Base-by-base conservation (phyloP, 2,329 filamentous ascomycete genomes). In the Verticillium zaregamsianum region DNA sequence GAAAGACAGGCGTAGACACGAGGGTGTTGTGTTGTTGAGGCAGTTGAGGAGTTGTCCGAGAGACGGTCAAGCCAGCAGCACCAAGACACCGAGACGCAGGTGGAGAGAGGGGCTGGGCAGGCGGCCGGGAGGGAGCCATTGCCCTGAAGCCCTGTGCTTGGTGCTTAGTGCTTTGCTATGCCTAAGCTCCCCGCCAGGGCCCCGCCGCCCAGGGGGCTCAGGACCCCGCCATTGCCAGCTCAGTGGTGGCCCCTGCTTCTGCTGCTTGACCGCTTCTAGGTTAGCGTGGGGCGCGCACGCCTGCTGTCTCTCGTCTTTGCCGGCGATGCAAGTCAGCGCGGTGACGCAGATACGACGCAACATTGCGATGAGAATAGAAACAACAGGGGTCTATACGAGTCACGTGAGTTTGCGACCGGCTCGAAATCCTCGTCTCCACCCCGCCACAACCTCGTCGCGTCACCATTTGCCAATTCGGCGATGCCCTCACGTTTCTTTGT, bases 321-420 rank as follows among this genome's bases (percentile, higher is more conserved):
- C 45, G 20, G 45, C 23, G 45, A 52, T 52, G 45, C 45, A 52
- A 52, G 45, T 52, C 45, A 52, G 20, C 28, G 9, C 45, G 20
- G 45, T 52, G 45, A 52, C 45, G 45, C 45, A 52, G 12, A 52
- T 52, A 52, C 45, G 45, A 52, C 45, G 45, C 45, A 52, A 23
- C 45, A 20, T 52, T 25, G 45, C 45, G 45, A 23, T 52, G 45
- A 52, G 45, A 52, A 52, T 45, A 45, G 45, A 52, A 52, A 52
- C 45, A 23, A 20, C 8, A 9, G 8, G n/a, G 45, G 5, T 28
- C 45, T 5, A n/a, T 14, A 14, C 1, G 15, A 9, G 17, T 64
- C 63, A 64, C 63, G 61, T 64, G 63, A 15, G 39, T 63, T 64
- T 61, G 63, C 40, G 63, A 5, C 33, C 20, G 12, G 12, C 6